phyloP scores from a whole-genome alignment of 2,329 filamentous ascomycete species.

The Ceratocystiopsis sp. region DNA sequence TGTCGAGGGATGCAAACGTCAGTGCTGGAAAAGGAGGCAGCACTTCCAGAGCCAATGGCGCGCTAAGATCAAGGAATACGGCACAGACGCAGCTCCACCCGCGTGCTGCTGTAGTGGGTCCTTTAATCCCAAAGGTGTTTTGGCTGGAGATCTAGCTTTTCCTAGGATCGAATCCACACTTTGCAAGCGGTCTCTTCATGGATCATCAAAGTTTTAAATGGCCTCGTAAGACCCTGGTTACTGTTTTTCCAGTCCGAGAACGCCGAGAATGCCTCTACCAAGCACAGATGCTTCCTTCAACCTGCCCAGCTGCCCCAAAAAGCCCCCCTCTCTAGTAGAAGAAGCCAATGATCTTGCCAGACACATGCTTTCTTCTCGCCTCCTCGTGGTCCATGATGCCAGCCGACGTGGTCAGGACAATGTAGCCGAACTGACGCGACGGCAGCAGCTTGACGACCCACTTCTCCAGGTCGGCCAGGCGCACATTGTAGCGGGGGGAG shows the following conservation, averaged over 20 bases:
- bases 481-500: conserved; percentile 98
- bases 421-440: conserved; percentile 98
- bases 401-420: conserved; percentile 96
- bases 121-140: no score
- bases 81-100: neutral
- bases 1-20: neutral
- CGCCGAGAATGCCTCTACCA: conserved; percentile 4
- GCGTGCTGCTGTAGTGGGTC: no score
- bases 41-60: neutral
- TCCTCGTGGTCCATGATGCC: conserved; percentile 99
- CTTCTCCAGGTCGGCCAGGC: conserved; percentile 95
- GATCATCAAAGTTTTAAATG: conserved; percentile 1
- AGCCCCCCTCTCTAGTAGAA: conserved; percentile 56
- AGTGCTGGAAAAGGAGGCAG: neutral
- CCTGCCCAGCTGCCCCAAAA: no score
- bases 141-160: no score
- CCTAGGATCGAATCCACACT: no score
- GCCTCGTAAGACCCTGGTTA: conserved; percentile 2
- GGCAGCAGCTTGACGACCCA: conserved; percentile 99
- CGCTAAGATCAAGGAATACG: neutral
- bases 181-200: no score
- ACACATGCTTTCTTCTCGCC: conserved; percentile 93
- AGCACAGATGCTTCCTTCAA: neutral
- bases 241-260: conserved; percentile 4
- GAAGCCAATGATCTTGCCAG: conserved; percentile 98